Evolutionary conservation across 1,284 basidiomycete genomes (phyloP), one percentile per base, ranked within the genome.

Genomic region (Trametes polyzona): DNA sequence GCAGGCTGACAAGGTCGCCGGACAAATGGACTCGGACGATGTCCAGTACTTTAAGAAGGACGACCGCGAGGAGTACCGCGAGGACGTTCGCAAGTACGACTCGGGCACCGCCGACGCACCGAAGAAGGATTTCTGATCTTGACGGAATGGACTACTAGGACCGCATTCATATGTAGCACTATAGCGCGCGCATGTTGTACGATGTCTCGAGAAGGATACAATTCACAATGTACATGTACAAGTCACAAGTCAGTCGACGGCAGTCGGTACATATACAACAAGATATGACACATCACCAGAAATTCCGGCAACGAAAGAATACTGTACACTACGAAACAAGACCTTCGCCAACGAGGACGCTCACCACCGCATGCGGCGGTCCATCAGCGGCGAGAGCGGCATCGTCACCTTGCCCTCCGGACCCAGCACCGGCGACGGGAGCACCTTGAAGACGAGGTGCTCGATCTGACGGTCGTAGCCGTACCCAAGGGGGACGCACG

Each of bases 1-100:
- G 69, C 68, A 72, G 52, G 66, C 69, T 4, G 69, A 72, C 56
- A 66, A 65, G 39, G 69, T 71, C 47, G 49, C 66, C 1, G 66
- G 62, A 9, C 59, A 51, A 36, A 66, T 67, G 65, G 64, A 67
- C 53, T 65, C 56, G 41, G 63, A 65, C 41, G 66, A 67, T 44
- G 67, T 69, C 3, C 47, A 65, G 57, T 54, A 54, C 29, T 66
- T 69, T 54, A 66, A 67, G 41, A 59, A 48, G 16, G 66, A 67
- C 53, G 64, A 40, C 27, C 47, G 53, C 14, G 62, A 55, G 4
- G 65, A 66, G 11, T 46, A 69, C 47, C 47, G 58, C 16, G 67
- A 66, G 48, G 39, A 57, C 17, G 66, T 67, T 11, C 57, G 63
- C 49, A 62, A 37, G 42, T 66, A 65, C 30, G 52, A 57, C 30